Evolutionary conservation across 495 filamentous ascomycete genomes (phyloP).

Genomic region (Collariella sp.): DNA sequence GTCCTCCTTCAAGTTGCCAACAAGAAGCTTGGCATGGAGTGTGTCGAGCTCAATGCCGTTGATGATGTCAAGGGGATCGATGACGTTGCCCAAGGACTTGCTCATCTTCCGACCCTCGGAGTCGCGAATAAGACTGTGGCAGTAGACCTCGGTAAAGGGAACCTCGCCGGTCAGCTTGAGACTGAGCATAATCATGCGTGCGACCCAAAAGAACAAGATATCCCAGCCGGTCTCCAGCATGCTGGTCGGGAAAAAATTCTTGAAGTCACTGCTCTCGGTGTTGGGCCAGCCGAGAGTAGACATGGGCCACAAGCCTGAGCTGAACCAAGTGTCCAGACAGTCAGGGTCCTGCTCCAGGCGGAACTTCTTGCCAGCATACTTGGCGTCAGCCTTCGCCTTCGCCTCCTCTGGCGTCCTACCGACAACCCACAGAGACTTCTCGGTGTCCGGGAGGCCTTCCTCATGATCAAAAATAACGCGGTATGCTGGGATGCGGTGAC

Average conservation of each 20-base stretch:
- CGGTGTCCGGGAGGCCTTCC: constrained; percentile 42
- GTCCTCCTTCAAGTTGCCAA: constrained; percentile 65
- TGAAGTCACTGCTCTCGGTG: constrained; percentile 50
- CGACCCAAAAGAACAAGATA: constrained; percentile 80
- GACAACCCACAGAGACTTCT: constrained; percentile 52
- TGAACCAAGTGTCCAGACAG: constrained; percentile 80
- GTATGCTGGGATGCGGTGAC: constrained; percentile 70
- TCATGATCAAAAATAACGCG: constrained; percentile 62
- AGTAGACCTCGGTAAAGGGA: constrained; percentile 66
- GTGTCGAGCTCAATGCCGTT: constrained; percentile 57
- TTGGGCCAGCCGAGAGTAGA: constrained; percentile 75
- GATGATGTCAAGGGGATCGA: constrained; percentile 76
- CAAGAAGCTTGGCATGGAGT: constrained; percentile 60
- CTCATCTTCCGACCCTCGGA: constrained; percentile 77
- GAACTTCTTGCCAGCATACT: constrained; percentile 62
- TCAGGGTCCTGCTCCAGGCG: constrained; percentile 58
- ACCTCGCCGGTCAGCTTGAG: constrained; percentile 69
- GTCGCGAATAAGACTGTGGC: constrained; percentile 65
- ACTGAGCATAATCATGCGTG: constrained; percentile 73
- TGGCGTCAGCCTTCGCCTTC: constrained; percentile 28
- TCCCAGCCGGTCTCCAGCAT: constrained; percentile 79
- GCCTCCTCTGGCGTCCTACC: constrained; percentile 45
- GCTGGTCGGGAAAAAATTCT: constrained; percentile 65
- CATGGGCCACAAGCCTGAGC: constrained; percentile 73
- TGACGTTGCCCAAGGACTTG: constrained; percentile 75